A percentile compares a stretch with the other conserved stretches of the same genome.
Evolutionary conservation across 176 grass and related monocot genomes (phyloP).

Genomic region (Pharus latifolius): DNA sequence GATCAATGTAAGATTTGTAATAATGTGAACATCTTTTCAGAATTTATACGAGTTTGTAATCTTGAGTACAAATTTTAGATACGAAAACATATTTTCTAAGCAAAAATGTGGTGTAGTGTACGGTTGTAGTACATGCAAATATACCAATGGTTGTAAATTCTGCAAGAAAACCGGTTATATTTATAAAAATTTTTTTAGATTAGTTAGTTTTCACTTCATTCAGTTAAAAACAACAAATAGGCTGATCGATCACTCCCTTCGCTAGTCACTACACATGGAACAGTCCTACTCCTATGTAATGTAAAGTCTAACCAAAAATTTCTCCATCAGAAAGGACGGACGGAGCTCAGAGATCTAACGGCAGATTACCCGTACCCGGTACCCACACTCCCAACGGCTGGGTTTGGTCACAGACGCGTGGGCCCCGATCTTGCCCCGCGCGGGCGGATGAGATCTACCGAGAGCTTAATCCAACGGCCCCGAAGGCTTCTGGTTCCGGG

Average conservation of each 20-base stretch:
- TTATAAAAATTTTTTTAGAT: too few relatives aligned
- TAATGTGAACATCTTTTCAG: too few relatives aligned
- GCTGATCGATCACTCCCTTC: too few relatives aligned
- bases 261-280: background rate
- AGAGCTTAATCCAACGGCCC: conserved; percentile 14
- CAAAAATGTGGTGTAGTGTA: too few relatives aligned
- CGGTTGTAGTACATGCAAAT: too few relatives aligned
- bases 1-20: too few relatives aligned
- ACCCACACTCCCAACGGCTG: background rate
- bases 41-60: too few relatives aligned
- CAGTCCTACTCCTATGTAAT: background rate
- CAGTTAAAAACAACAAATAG: conserved; percentile 6
- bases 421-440: background rate
- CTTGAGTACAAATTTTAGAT: too few relatives aligned
- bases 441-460: background rate
- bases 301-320: background rate
- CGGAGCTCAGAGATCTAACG: conserved; percentile 13
- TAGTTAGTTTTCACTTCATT: background rate
- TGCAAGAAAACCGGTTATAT: background rate
- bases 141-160: background rate
- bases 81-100: too few relatives aligned
- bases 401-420: background rate
- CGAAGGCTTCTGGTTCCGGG: background rate
- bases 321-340: background rate
- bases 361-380: conserved; percentile 25